A percentile compares a stretch with the other conserved stretches of the same genome.
These are phyloP conservation scores for Eucalyptus paniculata DNA, from an alignment of 345 rosid species.

Conservation along the genomic window DNA sequence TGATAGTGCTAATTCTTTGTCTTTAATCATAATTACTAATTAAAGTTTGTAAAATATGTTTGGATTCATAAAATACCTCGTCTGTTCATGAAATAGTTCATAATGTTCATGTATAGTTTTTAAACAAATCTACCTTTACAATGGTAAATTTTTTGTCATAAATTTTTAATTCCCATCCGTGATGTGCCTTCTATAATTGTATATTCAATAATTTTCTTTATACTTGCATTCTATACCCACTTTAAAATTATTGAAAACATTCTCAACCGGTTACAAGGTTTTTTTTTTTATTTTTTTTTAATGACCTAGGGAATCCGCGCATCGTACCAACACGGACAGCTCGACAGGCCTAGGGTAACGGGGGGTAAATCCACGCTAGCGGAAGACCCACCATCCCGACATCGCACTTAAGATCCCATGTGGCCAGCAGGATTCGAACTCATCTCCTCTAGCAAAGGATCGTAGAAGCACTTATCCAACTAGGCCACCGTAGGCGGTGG, in stretches of 20 bases:
- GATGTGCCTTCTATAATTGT: neutral
- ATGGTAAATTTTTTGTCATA: fast-evolving
- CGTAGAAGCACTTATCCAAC: too few relatives aligned
- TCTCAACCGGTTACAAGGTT: neutral
- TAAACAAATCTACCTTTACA: neutral
- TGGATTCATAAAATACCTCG: neutral
- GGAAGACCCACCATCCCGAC: too few relatives aligned
- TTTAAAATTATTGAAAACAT: neutral
- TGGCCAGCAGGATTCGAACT: too few relatives aligned
- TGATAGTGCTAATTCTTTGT: neutral
- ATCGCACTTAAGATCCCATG: too few relatives aligned
- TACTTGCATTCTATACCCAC: neutral
- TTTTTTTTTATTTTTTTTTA: too few relatives aligned
- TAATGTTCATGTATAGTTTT: fast-evolving
- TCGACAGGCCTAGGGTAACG: too few relatives aligned
- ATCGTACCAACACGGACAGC: too few relatives aligned
- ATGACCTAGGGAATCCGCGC: too few relatives aligned
- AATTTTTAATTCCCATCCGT: neutral
- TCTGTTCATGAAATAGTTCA: neutral
- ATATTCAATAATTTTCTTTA: neutral
- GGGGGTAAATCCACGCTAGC: too few relatives aligned
- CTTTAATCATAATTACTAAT: neutral
- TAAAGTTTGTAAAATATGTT: neutral
- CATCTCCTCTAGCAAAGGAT: too few relatives aligned
- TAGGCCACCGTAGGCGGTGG: too few relatives aligned